A percentile compares a stretch with the other conserved stretches of the same genome.
phyloP scores from a whole-genome alignment of 1,284 basidiomycete genomes.

The Puccinia novopanici region DNA sequence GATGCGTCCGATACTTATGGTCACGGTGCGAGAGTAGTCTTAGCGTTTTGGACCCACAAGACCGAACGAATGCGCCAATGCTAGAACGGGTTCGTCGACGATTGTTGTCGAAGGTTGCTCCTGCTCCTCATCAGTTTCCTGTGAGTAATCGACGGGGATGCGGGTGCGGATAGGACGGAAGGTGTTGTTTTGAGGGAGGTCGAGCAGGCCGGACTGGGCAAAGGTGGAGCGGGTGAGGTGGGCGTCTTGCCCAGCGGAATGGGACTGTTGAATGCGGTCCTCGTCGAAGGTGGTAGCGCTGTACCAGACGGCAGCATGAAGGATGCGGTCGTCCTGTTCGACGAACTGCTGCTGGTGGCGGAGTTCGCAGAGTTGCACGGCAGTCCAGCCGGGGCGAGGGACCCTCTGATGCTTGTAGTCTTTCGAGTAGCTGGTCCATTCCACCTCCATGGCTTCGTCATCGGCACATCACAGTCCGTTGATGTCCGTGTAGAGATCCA shows the following conservation, averaged over 20 bases:
- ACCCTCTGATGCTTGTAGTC: conserved; percentile 63
- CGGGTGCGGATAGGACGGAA: conserved; percentile 69
- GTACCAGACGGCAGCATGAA: conserved; percentile 70
- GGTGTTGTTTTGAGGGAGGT: conserved; percentile 65
- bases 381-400: conserved; percentile 13
- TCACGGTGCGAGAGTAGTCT: conserved; percentile 61
- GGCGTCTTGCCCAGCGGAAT: conserved; percentile 67
- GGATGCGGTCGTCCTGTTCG: conserved; percentile 67
- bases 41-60: conserved; percentile 56
- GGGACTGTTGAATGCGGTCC: conserved; percentile 64
- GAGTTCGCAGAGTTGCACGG: conserved; percentile 67
- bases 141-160: too few relatives aligned
- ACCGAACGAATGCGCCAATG: conserved; percentile 66
- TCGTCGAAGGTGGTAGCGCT: conserved; percentile 32
- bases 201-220: conserved; percentile 63
- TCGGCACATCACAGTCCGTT: conserved; percentile 62
- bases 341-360: conserved; percentile 65
- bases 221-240: conserved; percentile 67
- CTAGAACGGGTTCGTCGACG: conserved; percentile 68
- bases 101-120: background rate
- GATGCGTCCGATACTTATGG: conserved; percentile 67
- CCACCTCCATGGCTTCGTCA: conserved; percentile 54
- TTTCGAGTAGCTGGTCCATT: conserved; percentile 60
- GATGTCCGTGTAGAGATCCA: conserved; percentile 70
- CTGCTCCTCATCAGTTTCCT: background rate